Percentiles rank a stretch among this genome's conserved stretches.
Evolutionary conservation across 345 rosid genomes (phyloP).

Genomic region (Brassica nigra): DNA sequence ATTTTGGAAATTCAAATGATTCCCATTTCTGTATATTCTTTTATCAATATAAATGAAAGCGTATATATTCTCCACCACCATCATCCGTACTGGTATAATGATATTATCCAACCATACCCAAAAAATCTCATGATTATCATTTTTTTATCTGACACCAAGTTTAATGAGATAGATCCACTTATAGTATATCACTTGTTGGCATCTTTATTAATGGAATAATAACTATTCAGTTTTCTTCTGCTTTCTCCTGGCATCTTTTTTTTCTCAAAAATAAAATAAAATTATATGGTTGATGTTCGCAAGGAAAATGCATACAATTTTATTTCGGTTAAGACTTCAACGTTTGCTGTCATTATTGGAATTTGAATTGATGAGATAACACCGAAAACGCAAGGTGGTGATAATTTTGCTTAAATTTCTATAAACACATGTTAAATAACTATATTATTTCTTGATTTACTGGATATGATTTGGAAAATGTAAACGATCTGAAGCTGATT

Average conservation of each 20-base stretch:
- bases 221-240: not conserved
- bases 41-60: slow-evolving; percentile 7
- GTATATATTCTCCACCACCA: slow-evolving; percentile 10
- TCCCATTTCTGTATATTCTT: not conserved
- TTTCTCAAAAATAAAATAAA: not conserved
- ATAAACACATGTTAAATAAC: not conserved
- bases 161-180: slow-evolving; percentile 28
- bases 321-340: not conserved
- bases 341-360: not conserved
- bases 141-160: slow-evolving; percentile 41
- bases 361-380: not conserved
- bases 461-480: not conserved
- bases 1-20: slow-evolving; percentile 30
- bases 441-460: not conserved
- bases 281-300: not conserved
- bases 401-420: not conserved
- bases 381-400: not conserved
- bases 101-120: slow-evolving; percentile 10
- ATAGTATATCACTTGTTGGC: slow-evolving; percentile 18
- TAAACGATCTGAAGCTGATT: not conserved
- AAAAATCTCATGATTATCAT: slow-evolving; percentile 21
- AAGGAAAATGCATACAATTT: not conserved
- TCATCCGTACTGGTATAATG: not conserved
- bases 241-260: not conserved
- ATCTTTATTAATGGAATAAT: not conserved